Percentiles rank a stretch among this genome's conserved stretches.
Conservation (phyloP, 305 asterid species). For the Fraxinus platypoda region DNA sequence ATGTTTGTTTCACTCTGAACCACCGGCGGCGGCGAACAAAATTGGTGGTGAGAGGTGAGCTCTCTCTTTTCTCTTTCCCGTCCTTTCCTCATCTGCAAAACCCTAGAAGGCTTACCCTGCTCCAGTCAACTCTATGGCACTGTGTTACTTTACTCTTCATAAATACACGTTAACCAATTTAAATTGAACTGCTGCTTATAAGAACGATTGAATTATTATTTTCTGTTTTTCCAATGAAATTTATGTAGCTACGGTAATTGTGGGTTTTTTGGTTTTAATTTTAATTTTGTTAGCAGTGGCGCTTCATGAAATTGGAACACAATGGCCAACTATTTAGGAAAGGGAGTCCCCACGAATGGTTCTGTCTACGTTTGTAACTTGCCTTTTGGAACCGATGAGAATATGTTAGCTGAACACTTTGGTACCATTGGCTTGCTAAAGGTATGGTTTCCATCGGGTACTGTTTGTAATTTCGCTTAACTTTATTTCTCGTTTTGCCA, state of each 20-base stretch:
- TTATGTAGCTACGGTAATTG: slow-evolving; percentile 22
- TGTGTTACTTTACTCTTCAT: slow-evolving; percentile 7
- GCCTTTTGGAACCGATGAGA: slow-evolving; percentile 85
- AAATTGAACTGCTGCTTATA: neutral
- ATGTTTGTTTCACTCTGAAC: neutral
- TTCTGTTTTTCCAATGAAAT: neutral
- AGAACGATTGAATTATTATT: neutral
- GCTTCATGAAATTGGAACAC: slow-evolving; percentile 58
- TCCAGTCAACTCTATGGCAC: neutral
- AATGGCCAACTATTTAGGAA: slow-evolving; percentile 71
- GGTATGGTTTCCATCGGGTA: slow-evolving; percentile 49
- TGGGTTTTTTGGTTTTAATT: neutral
- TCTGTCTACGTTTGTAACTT: slow-evolving; percentile 83
- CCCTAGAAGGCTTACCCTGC: slow-evolving; percentile 1
- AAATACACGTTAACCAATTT: neutral
- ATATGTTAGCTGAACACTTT: slow-evolving; percentile 89
- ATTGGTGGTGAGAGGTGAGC: neutral
- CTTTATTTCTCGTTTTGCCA: neutral
- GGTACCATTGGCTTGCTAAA: slow-evolving; percentile 94
- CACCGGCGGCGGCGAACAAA: neutral
- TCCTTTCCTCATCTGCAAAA: neutral
- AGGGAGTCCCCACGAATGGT: slow-evolving; percentile 66
- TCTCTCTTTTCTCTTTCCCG: neutral
- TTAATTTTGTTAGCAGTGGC: slow-evolving; percentile 12
- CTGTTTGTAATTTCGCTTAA: slow-evolving; percentile 18